Conservation (phyloP, 805 yeast genomes). For the Wickerhamomyces sydowiorum region DNA sequence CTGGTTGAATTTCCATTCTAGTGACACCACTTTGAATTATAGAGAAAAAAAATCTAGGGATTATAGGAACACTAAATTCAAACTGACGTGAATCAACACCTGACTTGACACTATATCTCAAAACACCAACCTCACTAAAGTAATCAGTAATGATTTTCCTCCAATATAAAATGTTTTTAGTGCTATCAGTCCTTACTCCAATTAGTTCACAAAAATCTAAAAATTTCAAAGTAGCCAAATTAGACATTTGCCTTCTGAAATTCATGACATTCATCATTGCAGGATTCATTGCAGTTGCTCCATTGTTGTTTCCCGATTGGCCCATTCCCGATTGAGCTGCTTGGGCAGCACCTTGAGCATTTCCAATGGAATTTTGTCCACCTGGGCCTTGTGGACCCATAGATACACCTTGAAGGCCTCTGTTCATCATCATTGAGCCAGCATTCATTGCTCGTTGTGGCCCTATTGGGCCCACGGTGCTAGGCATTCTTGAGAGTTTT, state of each 20-base stretch:
- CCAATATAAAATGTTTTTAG: constrained; percentile 44
- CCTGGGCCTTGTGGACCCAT: constrained; percentile 1
- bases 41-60: constrained; percentile 57
- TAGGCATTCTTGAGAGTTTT: constrained; percentile 1
- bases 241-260: constrained; percentile 36
- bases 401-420: constrained; percentile 3
- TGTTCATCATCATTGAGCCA: neutral
- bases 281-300: neutral
- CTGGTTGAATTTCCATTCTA: constrained; percentile 45
- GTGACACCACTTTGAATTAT: constrained; percentile 46
- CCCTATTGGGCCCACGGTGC: constrained; percentile 1
- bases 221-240: constrained; percentile 44
- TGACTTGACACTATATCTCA: constrained; percentile 41
- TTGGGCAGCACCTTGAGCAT: neutral
- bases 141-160: constrained; percentile 40
- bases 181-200: constrained; percentile 36
- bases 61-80: constrained; percentile 56
- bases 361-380: neutral
- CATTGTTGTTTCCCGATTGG: neutral
- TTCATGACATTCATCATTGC: constrained; percentile 14
- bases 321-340: neutral
- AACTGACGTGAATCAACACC: constrained; percentile 47
- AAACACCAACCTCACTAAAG: constrained; percentile 45
- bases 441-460: constrained; percentile 1
- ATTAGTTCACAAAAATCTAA: constrained; percentile 44